phyloP scores from a whole-genome alignment of 306 rosid genomes.

The Canavalia ensiformis region DNA sequence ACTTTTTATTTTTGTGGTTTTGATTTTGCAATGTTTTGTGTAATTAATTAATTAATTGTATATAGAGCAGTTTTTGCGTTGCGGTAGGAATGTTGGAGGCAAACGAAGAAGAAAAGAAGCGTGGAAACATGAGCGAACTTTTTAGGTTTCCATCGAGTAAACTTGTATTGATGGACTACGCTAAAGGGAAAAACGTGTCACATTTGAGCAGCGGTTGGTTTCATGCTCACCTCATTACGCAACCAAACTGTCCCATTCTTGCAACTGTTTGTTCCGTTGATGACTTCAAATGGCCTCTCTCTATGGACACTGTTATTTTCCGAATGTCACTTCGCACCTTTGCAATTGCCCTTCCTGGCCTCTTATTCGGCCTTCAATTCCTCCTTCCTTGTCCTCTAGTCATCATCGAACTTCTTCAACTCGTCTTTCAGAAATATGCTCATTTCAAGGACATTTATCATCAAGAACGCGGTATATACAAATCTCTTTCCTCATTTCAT shows the following conservation, averaged over 20 bases:
- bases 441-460: constrained; percentile 16
- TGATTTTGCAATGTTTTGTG: not conserved
- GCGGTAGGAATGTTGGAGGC: no score
- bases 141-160: not conserved
- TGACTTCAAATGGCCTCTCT: constrained; percentile 43
- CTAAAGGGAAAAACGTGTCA: no score
- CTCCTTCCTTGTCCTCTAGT: not conserved
- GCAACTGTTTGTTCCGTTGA: constrained; percentile 24
- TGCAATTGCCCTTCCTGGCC: constrained; percentile 48
- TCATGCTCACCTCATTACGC: not conserved
- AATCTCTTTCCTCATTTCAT: no score
- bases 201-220: not conserved
- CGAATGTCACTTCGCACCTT: constrained; percentile 12
- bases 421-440: constrained; percentile 23
- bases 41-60: no score
- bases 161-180: not conserved
- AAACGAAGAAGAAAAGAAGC: not conserved
- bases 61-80: not conserved
- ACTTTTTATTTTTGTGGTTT: not conserved
- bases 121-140: constrained; percentile 1
- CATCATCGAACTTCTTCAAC: not conserved
- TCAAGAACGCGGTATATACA: no score
- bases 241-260: not conserved
- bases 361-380: constrained; percentile 46
- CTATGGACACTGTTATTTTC: constrained; percentile 36